These are phyloP conservation scores for Xylariaceae sp. DNA, from an alignment of 2,329 filamentous ascomycete genomes.

Conservation along the genomic window DNA sequence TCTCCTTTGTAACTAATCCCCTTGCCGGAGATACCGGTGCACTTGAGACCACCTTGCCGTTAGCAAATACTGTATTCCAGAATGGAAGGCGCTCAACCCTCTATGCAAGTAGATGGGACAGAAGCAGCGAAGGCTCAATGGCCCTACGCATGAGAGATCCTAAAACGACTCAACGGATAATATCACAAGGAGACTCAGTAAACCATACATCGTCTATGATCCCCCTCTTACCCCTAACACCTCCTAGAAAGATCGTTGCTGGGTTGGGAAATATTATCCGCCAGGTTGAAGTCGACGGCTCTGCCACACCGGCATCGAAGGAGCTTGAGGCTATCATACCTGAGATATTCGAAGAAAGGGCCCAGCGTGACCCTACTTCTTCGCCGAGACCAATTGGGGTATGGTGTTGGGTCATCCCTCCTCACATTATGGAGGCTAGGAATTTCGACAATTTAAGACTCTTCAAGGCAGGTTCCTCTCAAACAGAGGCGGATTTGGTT, in stretches of 20 bases:
- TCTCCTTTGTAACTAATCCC: constrained; percentile 50
- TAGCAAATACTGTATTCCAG: constrained; percentile 80
- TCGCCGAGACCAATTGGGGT: constrained; percentile 60
- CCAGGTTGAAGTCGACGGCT: constrained; percentile 59
- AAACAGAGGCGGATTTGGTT: constrained; percentile 38
- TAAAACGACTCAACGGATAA: constrained; percentile 49
- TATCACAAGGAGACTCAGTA: constrained; percentile 22
- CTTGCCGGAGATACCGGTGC: constrained; percentile 28
- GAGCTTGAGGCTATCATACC: constrained; percentile 74
- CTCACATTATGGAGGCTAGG: constrained; percentile 34
- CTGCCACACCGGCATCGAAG: constrained; percentile 66
- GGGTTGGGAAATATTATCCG: constrained; percentile 83
- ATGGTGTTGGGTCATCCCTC: constrained; percentile 74
- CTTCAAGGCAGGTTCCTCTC: constrained; percentile 33
- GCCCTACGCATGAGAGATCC: constrained; percentile 41
- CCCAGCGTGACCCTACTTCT: constrained; percentile 35
- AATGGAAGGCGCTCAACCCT: constrained; percentile 70
- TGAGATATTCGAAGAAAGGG: constrained; percentile 57
- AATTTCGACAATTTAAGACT: constrained; percentile 33
- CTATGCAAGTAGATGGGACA: constrained; percentile 51
- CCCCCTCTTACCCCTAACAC: constrained; percentile 68
- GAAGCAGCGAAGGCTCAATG: constrained; percentile 27
- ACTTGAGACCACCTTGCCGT: constrained; percentile 61
- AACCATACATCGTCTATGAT: constrained; percentile 32
- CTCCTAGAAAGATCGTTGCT: constrained; percentile 65